Base-by-base conservation (phyloP, 1,284 basidiomycete species). In the Ganoderma leucocontextum region DNA sequence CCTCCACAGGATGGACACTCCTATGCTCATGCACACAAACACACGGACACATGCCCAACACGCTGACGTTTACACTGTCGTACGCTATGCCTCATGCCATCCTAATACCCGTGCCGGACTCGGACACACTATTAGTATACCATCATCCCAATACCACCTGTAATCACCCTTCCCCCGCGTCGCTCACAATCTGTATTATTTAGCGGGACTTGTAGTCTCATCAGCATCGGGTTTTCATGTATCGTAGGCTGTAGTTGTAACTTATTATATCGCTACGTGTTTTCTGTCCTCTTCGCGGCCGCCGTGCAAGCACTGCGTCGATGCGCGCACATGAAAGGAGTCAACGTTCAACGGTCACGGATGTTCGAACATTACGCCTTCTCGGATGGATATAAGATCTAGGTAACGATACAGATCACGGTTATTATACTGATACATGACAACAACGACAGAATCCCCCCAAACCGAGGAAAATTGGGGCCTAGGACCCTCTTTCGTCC, bases 71-170 rank as follows among this genome's bases (percentile, higher is more conserved):
- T n/a, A 49, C 47, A 22, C 8, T 25, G 22, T 12, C 47, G 9
- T 49, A 25, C 47, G 22, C 22, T 49, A 49, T 49, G 47, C 22
- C 47, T 25, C 22, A 49, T 49, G 47, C 22, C 22, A 22, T 25
- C 13, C 22, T 49, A 49, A 49, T 49, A 25, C 47, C 47, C 22
- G 47, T 22, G 47, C 22, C 47, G 47, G 47, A 49, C 12, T 49
- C 47, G 47, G 47, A 49, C 47, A 49, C 47, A 3, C 47, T 49
- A 49, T 8, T 49, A n/a, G n/a, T n/a, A 49, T 49, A 49, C 47
- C 47, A 49, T 9, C 47, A 25, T 25, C 41, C 15, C 47, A 49
- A 49, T 49, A 49, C 47, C 47, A 25, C 47, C 47, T 22, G 47
- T 49, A 49, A 49, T 25, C 22, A 25, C 22, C 5, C 10, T 25